Conservation (phyloP, 2,329 filamentous ascomycete species). For the Dactylonectria estremocensis region DNA sequence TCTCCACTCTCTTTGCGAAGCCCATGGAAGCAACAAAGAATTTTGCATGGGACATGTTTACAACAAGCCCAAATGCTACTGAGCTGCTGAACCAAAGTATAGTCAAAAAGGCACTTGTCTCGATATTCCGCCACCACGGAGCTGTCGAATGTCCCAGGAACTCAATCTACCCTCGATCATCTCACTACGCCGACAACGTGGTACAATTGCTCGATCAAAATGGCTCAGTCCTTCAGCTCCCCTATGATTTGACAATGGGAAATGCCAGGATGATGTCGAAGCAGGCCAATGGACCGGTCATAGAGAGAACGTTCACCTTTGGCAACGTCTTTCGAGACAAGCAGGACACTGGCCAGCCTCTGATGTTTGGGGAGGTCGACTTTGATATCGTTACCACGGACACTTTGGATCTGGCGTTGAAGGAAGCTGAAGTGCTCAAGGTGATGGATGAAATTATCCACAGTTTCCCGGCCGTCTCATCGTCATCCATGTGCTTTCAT, state of each 20-base stretch:
- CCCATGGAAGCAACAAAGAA: constrained; percentile 86
- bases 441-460: constrained; percentile 92
- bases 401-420: constrained; percentile 85
- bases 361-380: constrained; percentile 89
- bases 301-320: constrained; percentile 88
- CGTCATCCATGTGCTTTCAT: constrained; percentile 87
- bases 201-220: constrained; percentile 86
- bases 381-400: constrained; percentile 95
- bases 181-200: constrained; percentile 80
- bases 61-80: constrained; percentile 65
- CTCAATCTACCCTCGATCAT: constrained; percentile 85
- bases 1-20: constrained; percentile 86
- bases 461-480: constrained; percentile 82
- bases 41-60: constrained; percentile 81
- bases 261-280: constrained; percentile 89
- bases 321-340: constrained; percentile 89
- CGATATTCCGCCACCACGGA: constrained; percentile 90
- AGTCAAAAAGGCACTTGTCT: constrained; percentile 81
- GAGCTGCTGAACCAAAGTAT: constrained; percentile 80
- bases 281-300: constrained; percentile 69
- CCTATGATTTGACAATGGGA: constrained; percentile 92
- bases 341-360: constrained; percentile 84
- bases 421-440: constrained; percentile 95
- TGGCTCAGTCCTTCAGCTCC: constrained; percentile 93
- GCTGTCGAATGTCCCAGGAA: constrained; percentile 85